Conservation (phyloP, 2,329 filamentous ascomycete genomes). For the Penicillium sclerotiorum region DNA sequence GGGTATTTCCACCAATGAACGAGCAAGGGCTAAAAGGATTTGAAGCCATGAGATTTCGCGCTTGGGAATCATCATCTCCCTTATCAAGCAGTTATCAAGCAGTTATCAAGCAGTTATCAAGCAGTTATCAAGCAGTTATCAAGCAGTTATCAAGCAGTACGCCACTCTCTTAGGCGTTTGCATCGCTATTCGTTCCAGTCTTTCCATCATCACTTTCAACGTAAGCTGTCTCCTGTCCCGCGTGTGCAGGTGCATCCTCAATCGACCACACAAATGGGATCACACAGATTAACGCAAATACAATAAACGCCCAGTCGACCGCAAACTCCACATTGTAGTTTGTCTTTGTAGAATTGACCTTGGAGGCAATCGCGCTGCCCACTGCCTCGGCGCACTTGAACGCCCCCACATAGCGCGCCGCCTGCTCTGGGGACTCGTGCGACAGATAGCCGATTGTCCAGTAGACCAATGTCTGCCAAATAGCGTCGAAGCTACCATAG, state of each 20-base stretch:
- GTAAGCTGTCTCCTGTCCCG: neutral
- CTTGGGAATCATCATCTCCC: too few relatives aligned
- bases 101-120: too few relatives aligned
- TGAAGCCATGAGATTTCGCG: too few relatives aligned
- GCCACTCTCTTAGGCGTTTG: too few relatives aligned
- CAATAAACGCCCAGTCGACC: neutral
- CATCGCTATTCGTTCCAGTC: neutral
- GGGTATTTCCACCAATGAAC: too few relatives aligned
- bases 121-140: too few relatives aligned
- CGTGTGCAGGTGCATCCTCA: neutral
- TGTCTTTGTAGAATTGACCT: conserved; percentile 9
- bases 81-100: too few relatives aligned
- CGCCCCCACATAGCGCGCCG: conserved; percentile 9
- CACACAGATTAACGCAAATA: neutral
- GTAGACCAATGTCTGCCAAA: conserved; percentile 11
- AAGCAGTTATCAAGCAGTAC: too few relatives aligned
- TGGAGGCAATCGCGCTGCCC: conserved; percentile 9
- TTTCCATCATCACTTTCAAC: neutral
- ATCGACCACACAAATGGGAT: neutral
- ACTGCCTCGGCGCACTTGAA: conserved; percentile 9
- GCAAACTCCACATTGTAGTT: conserved; percentile 12
- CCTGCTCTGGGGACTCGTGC: conserved; percentile 6
- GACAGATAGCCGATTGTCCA: conserved; percentile 9
- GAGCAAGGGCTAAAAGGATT: too few relatives aligned
- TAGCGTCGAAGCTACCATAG: conserved; percentile 8